Base-by-base conservation (phyloP, 768 basidiomycete species). In the Panus rudis region DNA sequence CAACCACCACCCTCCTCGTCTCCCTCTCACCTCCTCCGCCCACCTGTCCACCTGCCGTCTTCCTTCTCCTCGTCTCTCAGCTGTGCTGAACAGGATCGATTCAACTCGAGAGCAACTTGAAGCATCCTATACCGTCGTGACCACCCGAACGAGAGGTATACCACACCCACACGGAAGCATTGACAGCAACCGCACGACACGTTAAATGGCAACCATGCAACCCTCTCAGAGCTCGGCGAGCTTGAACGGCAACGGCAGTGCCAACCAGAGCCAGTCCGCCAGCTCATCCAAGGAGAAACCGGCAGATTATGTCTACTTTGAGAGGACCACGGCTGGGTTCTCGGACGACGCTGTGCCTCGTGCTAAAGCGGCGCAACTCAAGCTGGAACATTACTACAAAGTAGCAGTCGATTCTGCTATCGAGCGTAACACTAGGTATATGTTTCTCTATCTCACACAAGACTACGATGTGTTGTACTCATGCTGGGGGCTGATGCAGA, bases 311-410 rank as follows among this genome's bases (percentile, higher is more conserved):
- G 91, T 96, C 38, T 90, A 88, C 66, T 99, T 99, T 62, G 84
- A 93, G 53, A 76, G 94, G 48, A 83, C 75, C 33, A 75, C 83
- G 2, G 61, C 69, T 39, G 77, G 76, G 27, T 90, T 94, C 63
- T 85, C 87, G 5, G 83, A 89, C 42, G 79, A 85, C 47, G 82
- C 88, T 13, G 62, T 83, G 50, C 82, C 90, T 33, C 83, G 84
- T 51, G 88, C 90, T 12, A 93, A 92, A 62, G 79, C 78, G 30
- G 93, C 93, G 2, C 92, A 96, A 63, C 71, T 97, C 66, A 96
- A 94, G 65, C 75, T 98, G 41, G 96, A 98, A 66, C 84, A 93
- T 60, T 96, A 83, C 60, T 99, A 97, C 67, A 96, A 97, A 63
- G 83, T 96, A 30, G 90, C 90, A 1, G 96, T 99, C 31, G 92